These are phyloP conservation scores for Discostella stelligeroides DNA, from an alignment of 108 stramenopile species.

Conservation along the genomic window DNA sequence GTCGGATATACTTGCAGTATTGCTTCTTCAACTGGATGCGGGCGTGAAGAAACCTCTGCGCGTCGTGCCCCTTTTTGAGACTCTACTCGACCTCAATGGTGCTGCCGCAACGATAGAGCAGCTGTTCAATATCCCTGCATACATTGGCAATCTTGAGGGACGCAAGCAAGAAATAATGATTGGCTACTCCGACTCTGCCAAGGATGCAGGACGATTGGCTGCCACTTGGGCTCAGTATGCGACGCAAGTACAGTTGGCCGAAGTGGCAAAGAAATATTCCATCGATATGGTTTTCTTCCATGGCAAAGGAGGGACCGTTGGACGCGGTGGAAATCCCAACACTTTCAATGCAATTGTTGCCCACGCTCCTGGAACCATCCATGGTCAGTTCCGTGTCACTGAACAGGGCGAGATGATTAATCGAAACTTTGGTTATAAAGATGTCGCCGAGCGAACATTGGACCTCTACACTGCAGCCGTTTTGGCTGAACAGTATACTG, in stretches of 20 bases:
- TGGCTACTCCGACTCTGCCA: slow-evolving; percentile 96
- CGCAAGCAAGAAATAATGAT: slow-evolving; percentile 96
- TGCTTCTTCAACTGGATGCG: slow-evolving; percentile 91
- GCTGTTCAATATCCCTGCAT: slow-evolving; percentile 84
- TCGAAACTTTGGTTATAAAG: slow-evolving; percentile 93
- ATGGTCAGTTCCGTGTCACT: slow-evolving; percentile 97
- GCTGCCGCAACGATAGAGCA: slow-evolving; percentile 86
- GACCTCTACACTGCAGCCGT: slow-evolving; percentile 97
- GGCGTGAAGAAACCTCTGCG: slow-evolving; percentile 92
- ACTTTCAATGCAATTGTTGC: slow-evolving; percentile 88
- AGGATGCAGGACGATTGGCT: slow-evolving; percentile 96
- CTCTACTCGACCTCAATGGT: slow-evolving; percentile 92
- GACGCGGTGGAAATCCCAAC: slow-evolving; percentile 82
- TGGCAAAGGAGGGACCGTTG: slow-evolving; percentile 81
- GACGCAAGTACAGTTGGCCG: slow-evolving; percentile 85
- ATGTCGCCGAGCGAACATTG: slow-evolving; percentile 89
- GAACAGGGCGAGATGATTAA: slow-evolving; percentile 99
- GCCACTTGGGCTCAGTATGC: slow-evolving; percentile 97
- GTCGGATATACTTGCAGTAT: slow-evolving; percentile 93
- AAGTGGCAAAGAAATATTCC: slow-evolving; percentile 64
- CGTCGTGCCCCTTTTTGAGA: slow-evolving; percentile 97
- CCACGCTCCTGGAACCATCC: slow-evolving; percentile 91
- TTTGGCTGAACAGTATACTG: slow-evolving; percentile 80
- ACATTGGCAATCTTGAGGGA: slow-evolving; percentile 85
- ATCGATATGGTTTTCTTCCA: slow-evolving; percentile 89